phyloP scores from a whole-genome alignment of 2,329 filamentous ascomycete species.

The Davidsoniella neocaledoniae region DNA sequence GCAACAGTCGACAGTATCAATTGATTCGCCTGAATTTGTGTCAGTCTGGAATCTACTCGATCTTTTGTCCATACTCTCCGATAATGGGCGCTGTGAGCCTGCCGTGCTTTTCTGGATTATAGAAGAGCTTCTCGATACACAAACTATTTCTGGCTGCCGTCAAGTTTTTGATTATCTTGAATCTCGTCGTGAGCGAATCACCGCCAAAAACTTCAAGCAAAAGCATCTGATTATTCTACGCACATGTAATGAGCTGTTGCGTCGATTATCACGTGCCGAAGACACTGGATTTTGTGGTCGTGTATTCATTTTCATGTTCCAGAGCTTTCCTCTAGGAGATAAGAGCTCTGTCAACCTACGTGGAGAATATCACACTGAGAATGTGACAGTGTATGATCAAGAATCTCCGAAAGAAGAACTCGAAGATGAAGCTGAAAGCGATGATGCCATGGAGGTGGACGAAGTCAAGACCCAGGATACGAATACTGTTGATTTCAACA shows the following conservation, averaged over 20 bases:
- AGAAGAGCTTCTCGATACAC: conserved; percentile 88
- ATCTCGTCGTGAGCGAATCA: conserved; percentile 77
- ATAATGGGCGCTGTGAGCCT: conserved; percentile 60
- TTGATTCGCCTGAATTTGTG: conserved; percentile 63
- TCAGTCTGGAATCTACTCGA: conserved; percentile 89
- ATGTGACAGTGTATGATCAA: conserved; percentile 71
- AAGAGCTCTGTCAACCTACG: conserved; percentile 93
- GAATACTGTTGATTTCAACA: conserved; percentile 36
- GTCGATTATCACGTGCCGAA: conserved; percentile 82
- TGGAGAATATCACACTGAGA: conserved; percentile 91
- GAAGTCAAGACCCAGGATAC: conserved; percentile 29
- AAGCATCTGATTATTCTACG: conserved; percentile 83
- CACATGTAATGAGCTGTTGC: conserved; percentile 87
- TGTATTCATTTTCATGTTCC: conserved; percentile 97
- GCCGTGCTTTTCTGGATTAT: conserved; percentile 77
- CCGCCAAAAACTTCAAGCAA: conserved; percentile 59
- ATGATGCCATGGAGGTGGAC: conserved; percentile 47
- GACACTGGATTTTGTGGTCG: conserved; percentile 94
- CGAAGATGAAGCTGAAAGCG: conserved; percentile 14
- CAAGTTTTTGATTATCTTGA: conserved; percentile 91
- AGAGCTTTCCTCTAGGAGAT: conserved; percentile 90
- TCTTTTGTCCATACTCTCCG: conserved; percentile 73
- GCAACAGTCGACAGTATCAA: conserved; percentile 50
- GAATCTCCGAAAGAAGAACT: conserved; percentile 22
- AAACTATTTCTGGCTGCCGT: conserved; percentile 82